Conservation (phyloP, 345 rosid species). For the Barbarea vulgaris region DNA sequence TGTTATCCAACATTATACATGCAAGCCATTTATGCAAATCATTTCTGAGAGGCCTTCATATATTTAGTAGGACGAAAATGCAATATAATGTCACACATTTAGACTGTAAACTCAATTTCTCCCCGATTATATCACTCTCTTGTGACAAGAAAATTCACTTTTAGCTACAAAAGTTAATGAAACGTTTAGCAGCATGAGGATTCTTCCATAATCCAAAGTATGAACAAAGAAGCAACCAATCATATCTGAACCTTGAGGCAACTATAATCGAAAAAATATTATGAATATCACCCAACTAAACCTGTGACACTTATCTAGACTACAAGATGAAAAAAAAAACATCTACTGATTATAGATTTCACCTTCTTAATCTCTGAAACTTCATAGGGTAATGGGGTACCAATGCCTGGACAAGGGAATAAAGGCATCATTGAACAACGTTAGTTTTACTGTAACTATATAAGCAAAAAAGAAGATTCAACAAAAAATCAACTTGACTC, state of each 20-base stretch:
- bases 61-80: not conserved
- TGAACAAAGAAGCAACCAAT: constrained; percentile 1
- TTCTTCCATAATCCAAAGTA: constrained; percentile 4
- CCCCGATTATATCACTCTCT: not conserved
- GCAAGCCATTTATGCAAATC: not conserved
- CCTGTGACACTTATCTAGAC: not conserved
- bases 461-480: not conserved
- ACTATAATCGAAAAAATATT: not conserved
- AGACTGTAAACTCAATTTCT: constrained; percentile 6
- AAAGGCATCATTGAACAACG: not conserved
- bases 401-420: constrained; percentile 59
- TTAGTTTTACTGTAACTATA: constrained; percentile 1
- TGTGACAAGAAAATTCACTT: not conserved
- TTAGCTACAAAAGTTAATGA: not conserved
- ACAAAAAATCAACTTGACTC: not conserved
- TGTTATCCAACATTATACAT: not conserved
- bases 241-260: constrained; percentile 13
- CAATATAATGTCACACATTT: not conserved
- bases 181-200: constrained; percentile 15
- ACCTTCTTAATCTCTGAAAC: constrained; percentile 71
- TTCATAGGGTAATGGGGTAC: constrained; percentile 66
- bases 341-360: not conserved
- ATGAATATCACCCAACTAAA: constrained; percentile 1
- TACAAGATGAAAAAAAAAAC: not conserved
- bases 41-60: constrained; percentile 2